These are phyloP conservation scores for Trametes villosa DNA, from an alignment of 768 basidiomycete genomes.

Conservation along the genomic window DNA sequence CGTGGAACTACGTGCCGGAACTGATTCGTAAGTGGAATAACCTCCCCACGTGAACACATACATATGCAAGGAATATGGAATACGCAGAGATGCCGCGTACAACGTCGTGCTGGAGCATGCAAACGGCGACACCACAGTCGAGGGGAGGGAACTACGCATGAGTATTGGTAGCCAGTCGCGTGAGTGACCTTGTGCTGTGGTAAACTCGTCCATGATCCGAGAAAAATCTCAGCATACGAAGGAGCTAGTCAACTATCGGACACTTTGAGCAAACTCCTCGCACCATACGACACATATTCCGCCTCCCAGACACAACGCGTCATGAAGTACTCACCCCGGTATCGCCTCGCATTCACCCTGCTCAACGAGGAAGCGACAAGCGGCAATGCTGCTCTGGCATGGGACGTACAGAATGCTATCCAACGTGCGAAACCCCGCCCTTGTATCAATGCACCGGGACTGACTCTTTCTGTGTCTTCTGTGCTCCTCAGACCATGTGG, in stretches of 20 bases:
- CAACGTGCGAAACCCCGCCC: slow-evolving; percentile 50
- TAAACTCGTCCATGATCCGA: too few species aligned
- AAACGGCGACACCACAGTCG: neutral
- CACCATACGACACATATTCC: slow-evolving; percentile 45
- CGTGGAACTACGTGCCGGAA: neutral
- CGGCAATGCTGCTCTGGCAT: slow-evolving; percentile 60
- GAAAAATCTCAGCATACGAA: neutral
- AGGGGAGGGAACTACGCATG: slow-evolving; percentile 18
- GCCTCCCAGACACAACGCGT: slow-evolving; percentile 52
- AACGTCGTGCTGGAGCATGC: slow-evolving; percentile 15
- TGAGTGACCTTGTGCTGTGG: neutral
- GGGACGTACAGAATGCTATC: slow-evolving; percentile 75
- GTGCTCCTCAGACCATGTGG: slow-evolving; percentile 60
- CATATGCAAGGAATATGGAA: too few species aligned
- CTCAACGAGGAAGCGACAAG: slow-evolving; percentile 87
- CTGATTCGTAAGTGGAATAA: slow-evolving; percentile 4
- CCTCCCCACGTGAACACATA: neutral
- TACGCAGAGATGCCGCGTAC: slow-evolving; percentile 12
- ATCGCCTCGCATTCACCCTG: slow-evolving; percentile 90
- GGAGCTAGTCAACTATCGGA: slow-evolving; percentile 26
- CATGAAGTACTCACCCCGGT: slow-evolving; percentile 78
- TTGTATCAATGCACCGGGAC: neutral
- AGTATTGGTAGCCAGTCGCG: neutral
- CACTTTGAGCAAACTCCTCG: slow-evolving; percentile 46
- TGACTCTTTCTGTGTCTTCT: neutral